Conservation (phyloP, 371 early-diverging fungal species). For the Mucor irregularis region DNA sequence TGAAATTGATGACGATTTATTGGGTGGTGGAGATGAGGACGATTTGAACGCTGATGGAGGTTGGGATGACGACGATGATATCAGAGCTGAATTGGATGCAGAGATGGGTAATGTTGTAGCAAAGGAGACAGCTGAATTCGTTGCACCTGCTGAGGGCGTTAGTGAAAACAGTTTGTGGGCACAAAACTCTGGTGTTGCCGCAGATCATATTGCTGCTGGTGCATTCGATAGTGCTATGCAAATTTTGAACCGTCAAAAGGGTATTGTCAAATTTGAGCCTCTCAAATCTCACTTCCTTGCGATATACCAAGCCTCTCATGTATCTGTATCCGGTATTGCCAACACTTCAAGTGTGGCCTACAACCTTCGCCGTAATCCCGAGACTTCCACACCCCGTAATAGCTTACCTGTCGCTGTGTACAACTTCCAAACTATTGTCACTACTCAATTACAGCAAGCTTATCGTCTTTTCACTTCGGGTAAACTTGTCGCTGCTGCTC, state of each 20-base stretch:
- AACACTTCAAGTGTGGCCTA: conserved; percentile 61
- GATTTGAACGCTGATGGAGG: conserved; percentile 54
- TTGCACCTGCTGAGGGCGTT: conserved; percentile 74
- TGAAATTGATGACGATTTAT: conserved; percentile 22
- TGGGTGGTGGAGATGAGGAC: conserved; percentile 49
- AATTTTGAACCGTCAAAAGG: conserved; percentile 85
- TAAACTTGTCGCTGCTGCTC: conserved; percentile 75
- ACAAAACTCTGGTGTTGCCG: conserved; percentile 81
- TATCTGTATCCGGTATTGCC: conserved; percentile 65
- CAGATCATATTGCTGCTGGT: conserved; percentile 93
- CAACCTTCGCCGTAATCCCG: conserved; percentile 65
- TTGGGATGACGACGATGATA: conserved; percentile 62
- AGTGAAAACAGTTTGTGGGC: conserved; percentile 73
- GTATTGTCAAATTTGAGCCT: conserved; percentile 87
- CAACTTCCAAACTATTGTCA: conserved; percentile 53
- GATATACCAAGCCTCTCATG: conserved; percentile 75
- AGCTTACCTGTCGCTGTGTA: conserved; percentile 57
- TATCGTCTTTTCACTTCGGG: conserved; percentile 77
- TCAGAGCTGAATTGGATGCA: conserved; percentile 61
- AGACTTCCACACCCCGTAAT: conserved; percentile 53
- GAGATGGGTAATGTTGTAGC: conserved; percentile 65
- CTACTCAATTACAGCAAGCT: conserved; percentile 72
- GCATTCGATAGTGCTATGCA: conserved; percentile 94
- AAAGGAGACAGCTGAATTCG: conserved; percentile 64
- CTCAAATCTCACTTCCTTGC: conserved; percentile 84